Conservation (phyloP, 108 stramenopile species). For the Cyclotella baltica region DNA sequence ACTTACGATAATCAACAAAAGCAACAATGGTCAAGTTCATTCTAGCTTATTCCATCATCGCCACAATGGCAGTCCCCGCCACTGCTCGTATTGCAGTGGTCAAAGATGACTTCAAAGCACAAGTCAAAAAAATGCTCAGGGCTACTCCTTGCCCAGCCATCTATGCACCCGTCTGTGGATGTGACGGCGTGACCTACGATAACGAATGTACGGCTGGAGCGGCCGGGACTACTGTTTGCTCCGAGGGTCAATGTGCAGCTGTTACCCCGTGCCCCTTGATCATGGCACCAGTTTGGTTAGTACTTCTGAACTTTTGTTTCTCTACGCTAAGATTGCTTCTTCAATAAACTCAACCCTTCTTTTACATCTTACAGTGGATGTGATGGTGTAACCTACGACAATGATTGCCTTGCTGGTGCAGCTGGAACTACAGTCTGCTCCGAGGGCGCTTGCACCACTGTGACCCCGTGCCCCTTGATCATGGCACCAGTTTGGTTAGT, state of each 20-base stretch:
- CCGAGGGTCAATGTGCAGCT: neutral
- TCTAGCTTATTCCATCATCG: neutral
- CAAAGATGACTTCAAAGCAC: neutral
- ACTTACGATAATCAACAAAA: neutral
- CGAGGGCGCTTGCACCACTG: neutral
- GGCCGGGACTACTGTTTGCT: neutral
- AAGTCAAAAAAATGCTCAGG: neutral
- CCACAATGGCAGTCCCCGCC: neutral
- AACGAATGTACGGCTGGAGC: neutral
- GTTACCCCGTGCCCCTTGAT: neutral
- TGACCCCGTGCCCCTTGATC: neutral
- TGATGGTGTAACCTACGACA: neutral
- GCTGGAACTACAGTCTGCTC: neutral
- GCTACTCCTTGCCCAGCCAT: neutral
- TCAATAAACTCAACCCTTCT: no score
- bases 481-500: neutral
- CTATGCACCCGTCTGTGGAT: neutral
- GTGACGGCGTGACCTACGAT: neutral
- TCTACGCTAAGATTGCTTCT: no score
- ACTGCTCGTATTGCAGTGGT: neutral
- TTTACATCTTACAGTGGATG: neutral
- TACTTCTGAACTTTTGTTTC: no score
- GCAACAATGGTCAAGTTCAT: neutral
- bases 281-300: slow-evolving; percentile 1
- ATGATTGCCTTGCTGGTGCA: neutral